Evolutionary conservation across 768 basidiomycete species (phyloP).

Genomic region (Udeniomyces megalosporus): DNA sequence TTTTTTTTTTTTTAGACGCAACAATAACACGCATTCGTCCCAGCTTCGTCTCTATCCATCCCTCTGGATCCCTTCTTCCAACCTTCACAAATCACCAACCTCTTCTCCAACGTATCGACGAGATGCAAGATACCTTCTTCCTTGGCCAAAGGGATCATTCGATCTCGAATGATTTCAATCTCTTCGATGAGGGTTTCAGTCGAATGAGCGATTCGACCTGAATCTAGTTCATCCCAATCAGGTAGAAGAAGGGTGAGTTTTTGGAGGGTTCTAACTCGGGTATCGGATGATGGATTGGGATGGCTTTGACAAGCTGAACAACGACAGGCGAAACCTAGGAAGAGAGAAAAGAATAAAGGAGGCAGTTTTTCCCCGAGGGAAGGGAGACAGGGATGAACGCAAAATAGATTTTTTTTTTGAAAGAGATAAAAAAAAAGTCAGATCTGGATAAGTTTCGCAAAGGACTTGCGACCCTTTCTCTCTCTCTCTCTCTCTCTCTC

Average conservation of each 20-base stretch:
- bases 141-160: constrained; percentile 1
- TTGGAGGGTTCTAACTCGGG: not conserved
- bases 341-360: not conserved
- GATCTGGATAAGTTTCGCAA: not conserved
- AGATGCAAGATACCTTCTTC: constrained; percentile 2
- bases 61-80: constrained; percentile 4
- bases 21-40: not conserved
- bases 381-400: not conserved
- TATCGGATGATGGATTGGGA: not conserved
- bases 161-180: not conserved
- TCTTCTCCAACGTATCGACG: not conserved
- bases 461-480: no score
- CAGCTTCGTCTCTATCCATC: not conserved
- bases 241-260: not conserved
- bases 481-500: no score
- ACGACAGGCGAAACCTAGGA: constrained; percentile 6
- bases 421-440: not conserved
- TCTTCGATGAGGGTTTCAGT: not conserved
- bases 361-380: not conserved
- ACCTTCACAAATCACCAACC: not conserved
- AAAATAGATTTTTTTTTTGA: not conserved
- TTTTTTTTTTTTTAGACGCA: no score
- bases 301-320: constrained; percentile 4
- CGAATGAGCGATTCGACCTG: not conserved
- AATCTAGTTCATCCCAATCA: not conserved